phyloP scores from a whole-genome alignment of 257 asterid genomes.

The Plectranthus barbatus region DNA sequence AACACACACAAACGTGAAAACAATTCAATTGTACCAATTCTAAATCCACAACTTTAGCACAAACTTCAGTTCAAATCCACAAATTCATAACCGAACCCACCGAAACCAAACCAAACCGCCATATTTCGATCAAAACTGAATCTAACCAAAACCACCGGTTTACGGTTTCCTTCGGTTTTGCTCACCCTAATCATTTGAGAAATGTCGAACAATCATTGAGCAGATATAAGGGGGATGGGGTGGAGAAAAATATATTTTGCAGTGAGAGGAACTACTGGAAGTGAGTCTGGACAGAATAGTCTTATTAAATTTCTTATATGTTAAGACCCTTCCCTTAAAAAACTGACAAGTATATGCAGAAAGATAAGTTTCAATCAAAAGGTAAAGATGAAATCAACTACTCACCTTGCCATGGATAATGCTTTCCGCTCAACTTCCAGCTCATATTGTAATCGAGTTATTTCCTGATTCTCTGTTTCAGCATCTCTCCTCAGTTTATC shows the following conservation, averaged over 20 bases:
- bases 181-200: not conserved
- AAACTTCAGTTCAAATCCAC: too few relatives aligned
- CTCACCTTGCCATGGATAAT: constrained; percentile 83
- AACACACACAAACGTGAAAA: too few relatives aligned
- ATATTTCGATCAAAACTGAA: too few relatives aligned
- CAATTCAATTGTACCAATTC: too few relatives aligned
- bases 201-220: not conserved
- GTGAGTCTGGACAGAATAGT: not conserved
- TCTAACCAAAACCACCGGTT: too few relatives aligned
- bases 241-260: not conserved
- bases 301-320: not conserved
- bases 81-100: too few relatives aligned
- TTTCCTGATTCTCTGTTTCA: constrained; percentile 70
- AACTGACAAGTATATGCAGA: not conserved
- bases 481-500: constrained; percentile 73
- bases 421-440: constrained; percentile 98
- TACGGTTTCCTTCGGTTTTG: too few relatives aligned
- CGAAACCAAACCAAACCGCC: too few relatives aligned
- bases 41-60: too few relatives aligned
- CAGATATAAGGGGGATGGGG: too few relatives aligned
- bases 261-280: not conserved
- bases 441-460: constrained; percentile 80
- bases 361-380: constrained; percentile 10
- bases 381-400: constrained; percentile 9
- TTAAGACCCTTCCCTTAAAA: not conserved